Conservation (phyloP, 306 rosid genomes). For the Adenanthera pavonina region DNA sequence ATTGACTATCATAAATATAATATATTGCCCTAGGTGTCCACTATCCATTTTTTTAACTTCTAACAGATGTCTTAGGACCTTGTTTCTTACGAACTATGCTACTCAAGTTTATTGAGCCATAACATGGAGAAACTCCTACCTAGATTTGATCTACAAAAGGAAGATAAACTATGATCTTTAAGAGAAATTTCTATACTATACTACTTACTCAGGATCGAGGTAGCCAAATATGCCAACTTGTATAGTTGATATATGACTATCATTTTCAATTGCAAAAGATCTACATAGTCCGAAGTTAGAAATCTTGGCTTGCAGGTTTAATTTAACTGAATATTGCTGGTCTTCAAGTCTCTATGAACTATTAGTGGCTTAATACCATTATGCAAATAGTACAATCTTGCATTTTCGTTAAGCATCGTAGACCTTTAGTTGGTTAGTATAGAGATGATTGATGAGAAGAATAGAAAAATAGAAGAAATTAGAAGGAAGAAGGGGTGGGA, state of each 20-base stretch:
- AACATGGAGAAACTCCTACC: too few relatives aligned
- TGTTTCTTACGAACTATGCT: too few relatives aligned
- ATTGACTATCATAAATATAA: too few relatives aligned
- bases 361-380: constrained; percentile 47
- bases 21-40: too few relatives aligned
- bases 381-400: constrained; percentile 52
- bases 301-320: constrained; percentile 49
- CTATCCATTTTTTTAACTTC: too few relatives aligned
- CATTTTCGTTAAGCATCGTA: not conserved
- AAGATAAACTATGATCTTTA: too few relatives aligned
- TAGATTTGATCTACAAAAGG: too few relatives aligned
- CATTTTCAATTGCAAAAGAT: constrained; percentile 35
- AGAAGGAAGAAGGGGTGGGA: not conserved
- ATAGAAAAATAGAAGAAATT: not conserved
- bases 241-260: constrained; percentile 42
- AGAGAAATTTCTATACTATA: not conserved
- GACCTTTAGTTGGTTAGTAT: not conserved
- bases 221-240: constrained; percentile 56
- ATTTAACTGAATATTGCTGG: constrained; percentile 57
- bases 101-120: too few relatives aligned
- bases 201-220: constrained; percentile 56
- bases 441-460: not conserved
- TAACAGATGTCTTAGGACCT: too few relatives aligned
- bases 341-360: constrained; percentile 60
- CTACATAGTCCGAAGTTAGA: constrained; percentile 62